Evolutionary conservation across 2,329 filamentous ascomycete genomes (phyloP).

Genomic region (Ophiocordyceps camponoti-rufipedis): DNA sequence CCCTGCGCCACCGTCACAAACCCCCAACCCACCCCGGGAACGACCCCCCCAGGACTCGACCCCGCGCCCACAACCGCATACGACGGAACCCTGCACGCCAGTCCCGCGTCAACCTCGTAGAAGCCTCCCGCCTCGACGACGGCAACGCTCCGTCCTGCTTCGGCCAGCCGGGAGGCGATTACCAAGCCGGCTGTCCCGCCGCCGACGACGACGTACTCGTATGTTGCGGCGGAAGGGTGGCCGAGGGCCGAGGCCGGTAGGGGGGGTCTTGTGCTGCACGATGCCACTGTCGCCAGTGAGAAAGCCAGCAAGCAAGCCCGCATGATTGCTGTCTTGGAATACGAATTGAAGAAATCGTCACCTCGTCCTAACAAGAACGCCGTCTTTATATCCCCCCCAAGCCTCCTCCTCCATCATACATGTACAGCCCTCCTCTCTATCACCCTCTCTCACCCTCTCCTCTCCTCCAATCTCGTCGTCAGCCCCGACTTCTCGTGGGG

Average conservation of each 20-base stretch:
- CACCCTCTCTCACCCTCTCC: too few relatives aligned
- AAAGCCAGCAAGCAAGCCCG: background rate
- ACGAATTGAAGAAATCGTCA: too few relatives aligned
- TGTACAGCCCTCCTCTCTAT: too few relatives aligned
- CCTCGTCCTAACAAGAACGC: too few relatives aligned
- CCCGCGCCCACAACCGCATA: constrained; percentile 3
- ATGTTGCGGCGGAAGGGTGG: background rate
- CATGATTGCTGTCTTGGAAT: too few relatives aligned
- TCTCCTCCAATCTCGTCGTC: too few relatives aligned
- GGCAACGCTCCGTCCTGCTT: constrained; percentile 15
- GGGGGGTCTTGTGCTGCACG: background rate
- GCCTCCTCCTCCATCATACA: too few relatives aligned
- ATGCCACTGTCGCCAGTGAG: background rate
- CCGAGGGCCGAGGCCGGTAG: background rate
- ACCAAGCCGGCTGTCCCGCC: constrained; percentile 1
- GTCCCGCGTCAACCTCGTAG: constrained; percentile 5
- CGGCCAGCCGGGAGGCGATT: constrained; percentile 1
- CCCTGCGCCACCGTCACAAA: background rate
- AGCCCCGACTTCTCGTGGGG: too few relatives aligned
- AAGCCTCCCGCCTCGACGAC: constrained; percentile 2
- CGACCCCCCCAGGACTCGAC: constrained; percentile 4
- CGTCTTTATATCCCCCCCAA: too few relatives aligned
- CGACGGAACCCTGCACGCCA: constrained; percentile 4
- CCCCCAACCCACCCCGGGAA: constrained; percentile 11
- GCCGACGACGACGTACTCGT: constrained; percentile 1